Evolutionary conservation across 169 alveolate species (phyloP), one percentile per base, ranked within the genome.

Genomic region (Cryptosporidium xiaoi): DNA sequence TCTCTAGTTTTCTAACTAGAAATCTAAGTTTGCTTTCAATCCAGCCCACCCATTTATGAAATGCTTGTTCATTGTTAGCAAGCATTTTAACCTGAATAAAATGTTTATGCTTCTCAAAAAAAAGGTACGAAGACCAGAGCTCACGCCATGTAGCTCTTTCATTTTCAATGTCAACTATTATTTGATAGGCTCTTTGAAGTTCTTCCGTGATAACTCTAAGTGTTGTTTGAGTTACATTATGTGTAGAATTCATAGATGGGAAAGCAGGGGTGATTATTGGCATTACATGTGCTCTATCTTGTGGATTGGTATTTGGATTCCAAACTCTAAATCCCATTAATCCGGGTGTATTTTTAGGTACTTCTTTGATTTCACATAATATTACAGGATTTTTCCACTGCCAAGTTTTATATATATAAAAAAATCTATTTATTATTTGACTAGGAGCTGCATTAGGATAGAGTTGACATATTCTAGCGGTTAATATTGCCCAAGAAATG

Each of bases 211-310:
- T 91, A 33, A 96, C 97, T 62, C 96, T 91, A 93, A 94, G 95
- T 12, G 99, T 97, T 36, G 99, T 94, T 66, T 90, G 91, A 8
- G 98, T 95, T 31, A 98, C 99, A 90, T 96, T 96, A 82, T 96
- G 95, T 82, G 98, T 97, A n/a, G 99, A 94, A 90, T 98, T 98
- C 97, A 97, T 97, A 16, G 98, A 92, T 6, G 99, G 99, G 84
- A 95, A 97, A 2, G 99, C 99, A 1, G 99, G 99, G 4, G 99
- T 97, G 62, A 98, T 95, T 56, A 98, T 96, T 46, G 99, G 98
- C 97, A 98, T 97, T 48, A 95, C 92, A 77, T 96, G 98, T 27
- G 94, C 94, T 58, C 96, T 93, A 71, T 96, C 98, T 93, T 94
- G 96, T 4, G 91, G 92, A 83, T 94, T 94, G 36, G 66, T 84